Base-by-base conservation (phyloP, 2,329 filamentous ascomycete genomes). In the Domatiomyces catenatus region DNA sequence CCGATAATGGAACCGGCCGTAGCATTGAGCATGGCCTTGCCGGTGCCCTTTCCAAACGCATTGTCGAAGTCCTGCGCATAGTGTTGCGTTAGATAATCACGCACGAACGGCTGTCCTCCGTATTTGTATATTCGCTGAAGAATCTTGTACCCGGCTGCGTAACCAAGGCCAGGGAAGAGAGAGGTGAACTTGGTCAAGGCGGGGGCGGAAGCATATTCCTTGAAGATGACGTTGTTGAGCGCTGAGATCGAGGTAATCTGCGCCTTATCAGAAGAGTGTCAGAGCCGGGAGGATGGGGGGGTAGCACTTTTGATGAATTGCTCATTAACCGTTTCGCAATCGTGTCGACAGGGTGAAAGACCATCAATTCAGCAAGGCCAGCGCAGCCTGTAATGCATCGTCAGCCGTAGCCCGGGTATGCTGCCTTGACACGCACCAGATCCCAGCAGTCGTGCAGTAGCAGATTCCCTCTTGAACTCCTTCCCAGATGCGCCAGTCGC, bases 271-370 rank as follows among this genome's bases (percentile, higher is more conserved):
- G 43, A 24, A 45, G 32, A 46, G 28, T 26, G 17, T 43, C 10
- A 28, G 18, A 19, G 19, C 24, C 10, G 8, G 32, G n/a, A 20
- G 8, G 24, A 7, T 17, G 45, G 51, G 45, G 42, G 18, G 22
- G 51, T 50, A 69, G 60, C 67, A 85, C 78, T 71, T 75, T 86
- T 65, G 80, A 80, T 68, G 94, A 84, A 71, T 98, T 95, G 80
- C 88, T 95, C 92, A 98, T 98, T 70, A 98, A 80, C 60, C 92
- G 86, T 77, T 98, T 98, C 57, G 92, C 90, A 63, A 93, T 95
- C 48, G 92, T 98, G 71, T 98, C 92, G 67, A 98, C 87, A 57
- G 87, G 87, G 67, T 94, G 87, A 75, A 95, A 95, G 67, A 95
- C 80, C 63, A 87, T 80, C 63, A 95, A 75, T 71, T 95, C 90